Base-by-base conservation (phyloP, 2,329 filamentous ascomycete genomes). In the Mollisiaceae sp. region DNA sequence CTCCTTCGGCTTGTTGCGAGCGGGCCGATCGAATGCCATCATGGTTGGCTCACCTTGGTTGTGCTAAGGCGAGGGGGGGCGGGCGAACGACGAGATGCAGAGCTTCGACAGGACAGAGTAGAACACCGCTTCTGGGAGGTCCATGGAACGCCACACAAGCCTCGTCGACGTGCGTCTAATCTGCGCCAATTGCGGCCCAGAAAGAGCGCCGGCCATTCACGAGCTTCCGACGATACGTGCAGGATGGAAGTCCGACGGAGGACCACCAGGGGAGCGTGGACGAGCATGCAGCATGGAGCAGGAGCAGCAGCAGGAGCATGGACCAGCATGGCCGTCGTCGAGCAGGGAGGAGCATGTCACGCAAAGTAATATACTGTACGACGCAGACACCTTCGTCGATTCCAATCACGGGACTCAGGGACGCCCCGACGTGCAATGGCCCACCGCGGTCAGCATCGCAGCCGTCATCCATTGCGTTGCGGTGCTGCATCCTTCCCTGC, bases 401-500 rank as follows among this genome's bases (percentile, higher is more conserved):
- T 20, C 20, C 45, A 54, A 54, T 54, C 50, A 54, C 50, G 50
- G 50, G 50, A 35, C 18, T 54, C 50, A 27, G 22, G 24, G 50
- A 54, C 50, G 24, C 50, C 50, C 14, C 11, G 14, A 32, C 6
- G 50, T 35, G n/a, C 24, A 4, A 32, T 47, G 60, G 45, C 55
- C 55, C 55, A 47, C 61, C 18, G 36, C 20, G 22, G 43, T 50
- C 54, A 18, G 57, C 41, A 32, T 32, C 27, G 27, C 27, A 32
- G 27, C 27, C 27, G 27, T 32, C 43, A n/a, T n/a, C n/a, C 39
- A 47, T 38, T 38, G 52, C 24, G 15, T 36, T 36, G 22, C 32
- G 9, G 6, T 56, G 60, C 50, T 62, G 60, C 52, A 56, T 63
- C 59, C 41, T 58, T 63, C 54, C 61, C 35, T 63, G 55, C 54